Evolutionary conservation across 805 yeast genomes (phyloP).

Genomic region (Sungouiella thailandica): DNA sequence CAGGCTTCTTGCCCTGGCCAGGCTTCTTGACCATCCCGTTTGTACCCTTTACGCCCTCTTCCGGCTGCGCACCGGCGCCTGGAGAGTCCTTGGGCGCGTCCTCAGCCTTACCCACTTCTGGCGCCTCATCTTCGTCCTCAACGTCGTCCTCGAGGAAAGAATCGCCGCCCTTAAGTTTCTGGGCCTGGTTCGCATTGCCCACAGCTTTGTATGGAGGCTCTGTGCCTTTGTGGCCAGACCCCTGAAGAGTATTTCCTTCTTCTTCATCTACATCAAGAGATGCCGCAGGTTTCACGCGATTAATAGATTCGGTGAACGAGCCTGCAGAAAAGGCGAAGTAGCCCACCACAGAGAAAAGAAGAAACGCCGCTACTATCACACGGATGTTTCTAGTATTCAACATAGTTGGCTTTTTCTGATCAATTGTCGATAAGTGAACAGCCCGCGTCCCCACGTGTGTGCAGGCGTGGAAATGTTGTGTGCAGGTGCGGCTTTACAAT

Average conservation of each 20-base stretch:
- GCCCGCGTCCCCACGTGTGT: no score
- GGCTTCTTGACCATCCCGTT: background rate
- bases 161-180: conserved; percentile 2
- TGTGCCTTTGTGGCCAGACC: conserved; percentile 28
- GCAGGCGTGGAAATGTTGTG: no score
- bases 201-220: conserved; percentile 30
- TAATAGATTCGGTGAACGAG: conserved; percentile 28
- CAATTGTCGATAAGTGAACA: no score
- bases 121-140: background rate
- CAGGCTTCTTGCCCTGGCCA: background rate
- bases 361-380: conserved; percentile 46
- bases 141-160: background rate
- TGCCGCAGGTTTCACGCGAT: conserved; percentile 20
- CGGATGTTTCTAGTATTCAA: conserved; percentile 47
- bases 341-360: conserved; percentile 45
- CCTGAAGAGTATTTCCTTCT: conserved; percentile 27
- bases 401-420: conserved; percentile 22
- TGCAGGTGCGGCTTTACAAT: no score
- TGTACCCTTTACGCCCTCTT: conserved; percentile 3
- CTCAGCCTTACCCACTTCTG: conserved; percentile 1
- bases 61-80: background rate
- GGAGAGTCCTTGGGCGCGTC: conserved; percentile 1
- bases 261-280: conserved; percentile 12
- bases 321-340: conserved; percentile 45
- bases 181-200: conserved; percentile 2